phyloP scores from a whole-genome alignment of 768 basidiomycete species.

The Boletus pseudo-olivaceus region DNA sequence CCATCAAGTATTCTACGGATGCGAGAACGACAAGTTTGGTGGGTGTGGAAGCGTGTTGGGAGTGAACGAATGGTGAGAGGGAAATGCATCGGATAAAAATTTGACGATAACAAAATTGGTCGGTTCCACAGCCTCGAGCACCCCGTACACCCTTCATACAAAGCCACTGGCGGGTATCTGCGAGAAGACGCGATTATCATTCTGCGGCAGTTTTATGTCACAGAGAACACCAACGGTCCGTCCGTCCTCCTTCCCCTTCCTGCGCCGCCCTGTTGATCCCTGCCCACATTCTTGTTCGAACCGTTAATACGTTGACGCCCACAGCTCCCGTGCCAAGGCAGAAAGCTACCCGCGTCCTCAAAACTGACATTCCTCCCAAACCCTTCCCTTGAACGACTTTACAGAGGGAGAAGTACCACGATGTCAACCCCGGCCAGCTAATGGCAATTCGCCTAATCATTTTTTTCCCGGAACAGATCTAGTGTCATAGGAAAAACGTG shows the following conservation, averaged over 20 bases:
- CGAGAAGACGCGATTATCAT: conserved; percentile 86
- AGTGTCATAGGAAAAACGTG: neutral
- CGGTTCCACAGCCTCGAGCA: conserved; percentile 54
- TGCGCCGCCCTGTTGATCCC: neutral
- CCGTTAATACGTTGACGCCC: conserved; percentile 7
- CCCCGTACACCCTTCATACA: conserved; percentile 70
- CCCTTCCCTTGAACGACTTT: conserved; percentile 2
- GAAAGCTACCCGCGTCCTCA: conserved; percentile 80
- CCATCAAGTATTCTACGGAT: conserved; percentile 86
- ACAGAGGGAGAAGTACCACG: neutral
- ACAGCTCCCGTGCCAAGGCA: conserved; percentile 88
- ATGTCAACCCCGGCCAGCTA: neutral
- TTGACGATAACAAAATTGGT: neutral
- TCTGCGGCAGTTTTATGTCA: conserved; percentile 84
- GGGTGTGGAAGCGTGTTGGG: conserved; percentile 94
- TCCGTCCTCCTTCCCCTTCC: neutral
- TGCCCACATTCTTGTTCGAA: conserved; percentile 7
- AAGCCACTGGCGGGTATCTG: conserved; percentile 69
- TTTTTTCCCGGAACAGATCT: neutral
- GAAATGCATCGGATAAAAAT: neutral
- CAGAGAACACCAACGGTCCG: conserved; percentile 88
- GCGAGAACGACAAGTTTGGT: conserved; percentile 93
- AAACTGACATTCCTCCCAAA: conserved; percentile 60
- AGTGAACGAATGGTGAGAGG: conserved; percentile 69
- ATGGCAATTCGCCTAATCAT: neutral